phyloP scores from a whole-genome alignment of 176 grass and related monocot genomes.

The Oryza longistaminata region DNA sequence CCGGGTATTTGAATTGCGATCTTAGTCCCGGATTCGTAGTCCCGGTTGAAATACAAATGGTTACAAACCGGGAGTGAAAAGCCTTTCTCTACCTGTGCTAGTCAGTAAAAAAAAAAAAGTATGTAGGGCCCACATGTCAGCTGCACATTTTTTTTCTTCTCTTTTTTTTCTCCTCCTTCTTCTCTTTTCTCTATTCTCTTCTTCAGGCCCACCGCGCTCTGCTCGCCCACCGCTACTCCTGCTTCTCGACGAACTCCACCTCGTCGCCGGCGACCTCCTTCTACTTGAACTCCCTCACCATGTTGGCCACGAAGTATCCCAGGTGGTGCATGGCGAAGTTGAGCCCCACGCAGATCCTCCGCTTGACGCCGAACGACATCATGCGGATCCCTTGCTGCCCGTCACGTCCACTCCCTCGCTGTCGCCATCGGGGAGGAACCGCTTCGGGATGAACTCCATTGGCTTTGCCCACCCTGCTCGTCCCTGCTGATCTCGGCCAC shows the following conservation, averaged over 20 bases:
- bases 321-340: slow-evolving; percentile 64
- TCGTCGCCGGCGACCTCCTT: slow-evolving; percentile 49
- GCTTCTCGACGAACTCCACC: slow-evolving; percentile 68
- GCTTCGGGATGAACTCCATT: slow-evolving; percentile 54
- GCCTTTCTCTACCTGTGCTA: no score
- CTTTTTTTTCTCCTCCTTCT: no score
- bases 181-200: no score
- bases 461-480: slow-evolving; percentile 46
- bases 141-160: no score
- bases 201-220: no score
- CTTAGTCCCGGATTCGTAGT: no score
- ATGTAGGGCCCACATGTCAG: no score
- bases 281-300: slow-evolving; percentile 69
- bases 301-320: slow-evolving; percentile 67
- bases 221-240: background rate
- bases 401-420: slow-evolving; percentile 60
- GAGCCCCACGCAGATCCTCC: slow-evolving; percentile 58
- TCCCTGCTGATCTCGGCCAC: slow-evolving; percentile 57
- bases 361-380: slow-evolving; percentile 74
- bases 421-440: slow-evolving; percentile 55
- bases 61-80: no score
- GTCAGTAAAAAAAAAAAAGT: no score
- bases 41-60: no score
- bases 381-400: slow-evolving; percentile 63
- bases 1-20: no score